Conservation (phyloP, 352 stramenopile genomes). For the Phytophthora hibernalis region DNA sequence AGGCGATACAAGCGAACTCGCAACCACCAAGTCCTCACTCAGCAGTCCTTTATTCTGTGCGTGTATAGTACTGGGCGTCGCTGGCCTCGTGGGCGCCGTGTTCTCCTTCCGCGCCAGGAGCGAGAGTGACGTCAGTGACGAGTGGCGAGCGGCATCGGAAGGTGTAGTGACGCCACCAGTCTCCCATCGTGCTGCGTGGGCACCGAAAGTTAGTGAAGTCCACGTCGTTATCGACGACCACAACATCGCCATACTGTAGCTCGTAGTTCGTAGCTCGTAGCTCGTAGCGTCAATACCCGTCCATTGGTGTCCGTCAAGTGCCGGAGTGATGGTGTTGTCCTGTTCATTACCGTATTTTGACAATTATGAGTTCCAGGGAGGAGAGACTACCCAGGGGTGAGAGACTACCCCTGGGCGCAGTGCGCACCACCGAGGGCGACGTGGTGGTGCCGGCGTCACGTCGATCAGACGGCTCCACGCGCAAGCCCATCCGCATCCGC, state of each 20-base stretch:
- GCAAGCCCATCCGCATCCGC: slow-evolving; percentile 84
- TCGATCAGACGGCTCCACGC: slow-evolving; percentile 75
- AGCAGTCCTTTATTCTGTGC: slow-evolving; percentile 42
- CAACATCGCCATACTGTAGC: slow-evolving; percentile 33
- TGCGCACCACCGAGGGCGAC: slow-evolving; percentile 62
- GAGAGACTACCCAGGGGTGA: slow-evolving; percentile 41
- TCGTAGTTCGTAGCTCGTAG: slow-evolving; percentile 6
- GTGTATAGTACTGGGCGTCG: slow-evolving; percentile 39
- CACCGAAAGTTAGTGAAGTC: slow-evolving; percentile 19
- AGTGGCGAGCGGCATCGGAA: slow-evolving; percentile 13
- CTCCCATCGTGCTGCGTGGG: slow-evolving; percentile 2
- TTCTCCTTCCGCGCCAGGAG: slow-evolving; percentile 29
- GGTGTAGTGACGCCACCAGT: background rate
- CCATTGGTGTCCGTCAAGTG: slow-evolving; percentile 1
- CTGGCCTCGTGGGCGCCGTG: slow-evolving; percentile 23
- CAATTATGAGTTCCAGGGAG: slow-evolving; percentile 10
- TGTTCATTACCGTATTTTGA: slow-evolving; percentile 2
- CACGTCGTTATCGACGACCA: slow-evolving; percentile 28
- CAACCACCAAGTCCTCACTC: background rate
- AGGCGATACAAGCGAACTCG: background rate
- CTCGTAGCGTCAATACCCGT: background rate
- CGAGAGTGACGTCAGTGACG: slow-evolving; percentile 14
- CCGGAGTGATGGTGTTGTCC: slow-evolving; percentile 9
- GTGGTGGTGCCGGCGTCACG: slow-evolving; percentile 71
- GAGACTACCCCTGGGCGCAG: slow-evolving; percentile 65